These are phyloP conservation scores for Populus ilicifolia DNA, from an alignment of 345 rosid species.

Conservation along the genomic window DNA sequence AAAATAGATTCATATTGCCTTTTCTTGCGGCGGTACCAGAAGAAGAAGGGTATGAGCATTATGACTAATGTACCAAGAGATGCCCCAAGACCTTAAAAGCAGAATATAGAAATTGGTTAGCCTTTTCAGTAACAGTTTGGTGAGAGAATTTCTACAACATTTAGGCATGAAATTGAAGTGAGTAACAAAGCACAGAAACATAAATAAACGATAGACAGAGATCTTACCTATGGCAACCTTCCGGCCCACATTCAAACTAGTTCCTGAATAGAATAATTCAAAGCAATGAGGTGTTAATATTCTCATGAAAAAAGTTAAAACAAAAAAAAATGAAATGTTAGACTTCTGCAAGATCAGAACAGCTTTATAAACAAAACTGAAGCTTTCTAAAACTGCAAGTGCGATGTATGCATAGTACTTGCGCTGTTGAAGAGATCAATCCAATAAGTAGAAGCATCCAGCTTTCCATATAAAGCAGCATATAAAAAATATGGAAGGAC, in stretches of 20 bases:
- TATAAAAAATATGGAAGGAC: background rate
- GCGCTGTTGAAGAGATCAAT: background rate
- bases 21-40: slow-evolving; percentile 27
- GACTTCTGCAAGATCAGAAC: background rate
- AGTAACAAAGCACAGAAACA: background rate
- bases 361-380: background rate
- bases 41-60: slow-evolving; percentile 3
- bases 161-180: background rate
- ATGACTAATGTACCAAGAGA: slow-evolving; percentile 12
- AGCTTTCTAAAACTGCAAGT: background rate
- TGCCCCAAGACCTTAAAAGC: slow-evolving; percentile 27
- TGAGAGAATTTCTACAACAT: background rate
- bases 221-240: slow-evolving; percentile 16
- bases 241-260: background rate
- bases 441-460: background rate
- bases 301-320: background rate
- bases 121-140: background rate
- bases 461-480: background rate
- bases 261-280: background rate
- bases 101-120: background rate
- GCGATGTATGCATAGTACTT: background rate
- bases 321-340: background rate
- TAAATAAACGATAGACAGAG: background rate
- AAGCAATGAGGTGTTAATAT: slow-evolving; percentile 3
- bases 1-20: slow-evolving; percentile 28